These are phyloP conservation scores for Septoria linicola DNA, from an alignment of 2,329 filamentous ascomycete genomes.

Conservation along the genomic window DNA sequence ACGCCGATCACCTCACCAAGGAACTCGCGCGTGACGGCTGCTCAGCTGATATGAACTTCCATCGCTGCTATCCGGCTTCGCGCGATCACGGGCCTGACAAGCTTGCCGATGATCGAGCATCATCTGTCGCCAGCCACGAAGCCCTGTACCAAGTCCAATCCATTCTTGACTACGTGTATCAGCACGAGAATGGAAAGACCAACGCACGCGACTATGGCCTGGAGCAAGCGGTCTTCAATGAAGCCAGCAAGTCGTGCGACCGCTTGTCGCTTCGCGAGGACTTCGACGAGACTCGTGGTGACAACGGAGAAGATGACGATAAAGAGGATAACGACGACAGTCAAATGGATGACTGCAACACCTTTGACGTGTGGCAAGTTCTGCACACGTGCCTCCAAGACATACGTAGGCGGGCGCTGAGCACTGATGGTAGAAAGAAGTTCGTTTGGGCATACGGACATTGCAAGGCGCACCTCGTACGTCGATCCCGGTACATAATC, in stretches of 20 bases:
- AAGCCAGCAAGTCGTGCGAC: not conserved
- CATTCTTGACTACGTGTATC: not conserved
- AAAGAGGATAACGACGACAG: not conserved
- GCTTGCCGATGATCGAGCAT: not conserved
- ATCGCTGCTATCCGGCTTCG: slow-evolving; percentile 1
- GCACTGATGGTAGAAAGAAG: not conserved
- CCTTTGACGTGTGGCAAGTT: not conserved
- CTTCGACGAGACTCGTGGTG: no score
- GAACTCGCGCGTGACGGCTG: not conserved
- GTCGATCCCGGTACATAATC: not conserved
- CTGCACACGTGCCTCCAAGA: not conserved
- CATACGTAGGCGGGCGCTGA: not conserved
- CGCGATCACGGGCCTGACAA: not conserved
- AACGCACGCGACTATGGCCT: not conserved
- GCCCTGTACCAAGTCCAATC: not conserved
- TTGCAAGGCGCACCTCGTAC: not conserved
- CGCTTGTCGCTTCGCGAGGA: not conserved
- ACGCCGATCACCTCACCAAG: slow-evolving; percentile 13
- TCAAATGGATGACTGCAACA: not conserved
- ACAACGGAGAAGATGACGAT: no score
- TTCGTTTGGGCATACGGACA: not conserved
- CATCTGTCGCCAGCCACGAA: no score
- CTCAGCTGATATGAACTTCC: not conserved
- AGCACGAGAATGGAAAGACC: not conserved
- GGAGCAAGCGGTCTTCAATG: not conserved